Evolutionary conservation across 106 monocot species (phyloP).

Genomic region (Dioscorea dumetorum): DNA sequence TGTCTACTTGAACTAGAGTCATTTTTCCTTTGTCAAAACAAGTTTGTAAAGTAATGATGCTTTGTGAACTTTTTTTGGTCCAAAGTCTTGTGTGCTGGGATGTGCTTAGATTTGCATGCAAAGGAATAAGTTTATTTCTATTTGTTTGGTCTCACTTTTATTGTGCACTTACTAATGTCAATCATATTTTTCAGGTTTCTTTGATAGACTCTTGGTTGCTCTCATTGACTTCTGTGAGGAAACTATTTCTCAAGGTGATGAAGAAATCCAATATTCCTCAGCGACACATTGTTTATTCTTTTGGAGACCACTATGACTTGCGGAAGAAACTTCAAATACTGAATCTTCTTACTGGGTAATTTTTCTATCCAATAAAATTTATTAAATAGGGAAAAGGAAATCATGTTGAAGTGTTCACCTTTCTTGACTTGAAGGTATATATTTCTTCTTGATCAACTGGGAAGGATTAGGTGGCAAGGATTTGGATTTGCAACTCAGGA

Average conservation of each 20-base stretch:
- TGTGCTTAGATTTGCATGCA: too few relatives aligned
- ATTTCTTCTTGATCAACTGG: conserved; percentile 65
- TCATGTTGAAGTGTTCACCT: not conserved
- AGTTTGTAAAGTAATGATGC: too few relatives aligned
- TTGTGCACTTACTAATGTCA: too few relatives aligned
- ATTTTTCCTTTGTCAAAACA: too few relatives aligned
- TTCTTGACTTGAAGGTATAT: conserved; percentile 53
- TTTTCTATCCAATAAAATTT: not conserved
- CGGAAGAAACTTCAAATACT: conserved; percentile 78
- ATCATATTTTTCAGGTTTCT: conserved; percentile 49
- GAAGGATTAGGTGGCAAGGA: conserved; percentile 95
- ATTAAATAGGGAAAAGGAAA: not conserved
- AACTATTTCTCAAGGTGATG: conserved; percentile 60
- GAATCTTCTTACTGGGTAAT: conserved; percentile 92
- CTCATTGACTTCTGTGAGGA: conserved; percentile 50
- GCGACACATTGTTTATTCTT: conserved; percentile 60
- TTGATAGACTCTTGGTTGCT: conserved; percentile 82
- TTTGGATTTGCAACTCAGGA: conserved; percentile 80
- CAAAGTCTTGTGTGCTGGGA: too few relatives aligned
- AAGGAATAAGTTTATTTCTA: too few relatives aligned
- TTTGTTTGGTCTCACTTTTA: too few relatives aligned
- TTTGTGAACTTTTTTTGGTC: too few relatives aligned
- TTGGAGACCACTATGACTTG: conserved; percentile 90
- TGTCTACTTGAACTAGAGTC: too few relatives aligned
- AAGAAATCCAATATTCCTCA: conserved; percentile 50